Percentiles rank a stretch among this genome's conserved stretches.
Conservation (phyloP, 495 filamentous ascomycete genomes). For the Zalerion maritima region DNA sequence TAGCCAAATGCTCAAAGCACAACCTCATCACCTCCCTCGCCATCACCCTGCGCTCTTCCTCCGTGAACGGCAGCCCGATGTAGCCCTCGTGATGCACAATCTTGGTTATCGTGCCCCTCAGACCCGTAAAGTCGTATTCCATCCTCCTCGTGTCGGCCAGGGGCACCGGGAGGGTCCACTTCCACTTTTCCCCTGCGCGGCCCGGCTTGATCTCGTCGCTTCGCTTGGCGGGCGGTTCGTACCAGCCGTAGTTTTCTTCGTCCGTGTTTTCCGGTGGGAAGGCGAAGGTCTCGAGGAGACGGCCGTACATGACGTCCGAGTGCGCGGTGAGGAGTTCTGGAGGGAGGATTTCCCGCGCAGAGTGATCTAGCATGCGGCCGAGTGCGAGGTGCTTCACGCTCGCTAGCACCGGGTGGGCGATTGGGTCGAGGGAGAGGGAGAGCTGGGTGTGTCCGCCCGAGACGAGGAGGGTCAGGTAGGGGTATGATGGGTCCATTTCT, state of each 20-base stretch:
- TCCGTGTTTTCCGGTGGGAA: conserved; percentile 39
- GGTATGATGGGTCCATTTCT: conserved; percentile 49
- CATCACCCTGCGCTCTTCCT: conserved; percentile 42
- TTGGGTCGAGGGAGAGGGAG: conserved; percentile 42
- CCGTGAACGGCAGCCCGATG: conserved; percentile 11
- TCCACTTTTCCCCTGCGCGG: conserved; percentile 7
- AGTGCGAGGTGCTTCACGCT: conserved; percentile 60
- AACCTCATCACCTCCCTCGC: conserved; percentile 60
- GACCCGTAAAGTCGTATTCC: conserved; percentile 24
- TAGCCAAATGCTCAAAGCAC: conserved; percentile 78
- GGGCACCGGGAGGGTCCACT: conserved; percentile 22
- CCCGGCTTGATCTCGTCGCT: conserved; percentile 33
- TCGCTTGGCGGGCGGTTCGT: conserved; percentile 37
- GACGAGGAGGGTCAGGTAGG: conserved; percentile 79
- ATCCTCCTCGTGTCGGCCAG: conserved; percentile 12
- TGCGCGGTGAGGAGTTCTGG: conserved; percentile 21
- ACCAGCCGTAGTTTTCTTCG: conserved; percentile 29
- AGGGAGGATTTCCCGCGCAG: conserved; percentile 60
- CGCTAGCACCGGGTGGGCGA: conserved; percentile 57
- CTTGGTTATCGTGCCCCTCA: conserved; percentile 16
- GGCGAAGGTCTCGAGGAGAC: conserved; percentile 58
- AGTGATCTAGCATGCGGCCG: conserved; percentile 76
- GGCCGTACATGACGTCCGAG: conserved; percentile 63
- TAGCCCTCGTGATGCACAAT: conserved; percentile 11
- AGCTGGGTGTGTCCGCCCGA: conserved; percentile 89